phyloP scores from a whole-genome alignment of 1,284 basidiomycete species.

The Fistulina hepatica region DNA sequence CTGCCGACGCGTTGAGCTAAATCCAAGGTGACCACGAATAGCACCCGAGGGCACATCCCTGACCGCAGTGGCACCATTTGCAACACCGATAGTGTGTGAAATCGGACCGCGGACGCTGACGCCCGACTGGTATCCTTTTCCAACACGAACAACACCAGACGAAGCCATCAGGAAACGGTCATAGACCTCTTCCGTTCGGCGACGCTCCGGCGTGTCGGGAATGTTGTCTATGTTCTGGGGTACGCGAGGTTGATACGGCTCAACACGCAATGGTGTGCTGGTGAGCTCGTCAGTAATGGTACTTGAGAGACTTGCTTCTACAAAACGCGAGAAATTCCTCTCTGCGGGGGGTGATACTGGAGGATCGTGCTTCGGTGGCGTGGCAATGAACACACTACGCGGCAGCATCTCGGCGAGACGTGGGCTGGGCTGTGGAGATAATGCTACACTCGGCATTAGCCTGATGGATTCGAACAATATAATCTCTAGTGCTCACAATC shows the following conservation, averaged over 20 bases:
- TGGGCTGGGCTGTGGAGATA: slow-evolving; percentile 31
- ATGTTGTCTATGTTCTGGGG: slow-evolving; percentile 18
- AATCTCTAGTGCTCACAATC: background rate
- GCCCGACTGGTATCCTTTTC: slow-evolving; percentile 69
- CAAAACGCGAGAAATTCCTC: slow-evolving; percentile 19
- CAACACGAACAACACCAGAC: slow-evolving; percentile 59
- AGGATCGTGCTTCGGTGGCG: slow-evolving; percentile 22
- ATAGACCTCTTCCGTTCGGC: slow-evolving; percentile 56
- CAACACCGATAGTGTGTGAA: slow-evolving; percentile 18
- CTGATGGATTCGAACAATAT: background rate
- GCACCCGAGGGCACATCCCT: background rate
- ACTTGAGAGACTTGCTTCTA: slow-evolving; percentile 6
- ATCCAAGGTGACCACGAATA: slow-evolving; percentile 34
- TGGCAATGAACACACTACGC: slow-evolving; percentile 51
- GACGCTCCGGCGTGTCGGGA: slow-evolving; percentile 44
- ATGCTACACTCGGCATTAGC: slow-evolving; percentile 22
- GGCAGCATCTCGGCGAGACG: slow-evolving; percentile 55
- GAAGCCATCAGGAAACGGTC: slow-evolving; percentile 72
- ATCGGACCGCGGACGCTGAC: slow-evolving; percentile 32
- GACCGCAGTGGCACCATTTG: slow-evolving; percentile 20
- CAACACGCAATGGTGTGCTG: slow-evolving; percentile 47
- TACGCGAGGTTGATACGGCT: slow-evolving; percentile 46
- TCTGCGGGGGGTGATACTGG: slow-evolving; percentile 21
- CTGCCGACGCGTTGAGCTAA: slow-evolving; percentile 38
- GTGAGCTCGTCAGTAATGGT: slow-evolving; percentile 40